phyloP scores from a whole-genome alignment of 2,329 filamentous ascomycete genomes.

The Venturia asperata region DNA sequence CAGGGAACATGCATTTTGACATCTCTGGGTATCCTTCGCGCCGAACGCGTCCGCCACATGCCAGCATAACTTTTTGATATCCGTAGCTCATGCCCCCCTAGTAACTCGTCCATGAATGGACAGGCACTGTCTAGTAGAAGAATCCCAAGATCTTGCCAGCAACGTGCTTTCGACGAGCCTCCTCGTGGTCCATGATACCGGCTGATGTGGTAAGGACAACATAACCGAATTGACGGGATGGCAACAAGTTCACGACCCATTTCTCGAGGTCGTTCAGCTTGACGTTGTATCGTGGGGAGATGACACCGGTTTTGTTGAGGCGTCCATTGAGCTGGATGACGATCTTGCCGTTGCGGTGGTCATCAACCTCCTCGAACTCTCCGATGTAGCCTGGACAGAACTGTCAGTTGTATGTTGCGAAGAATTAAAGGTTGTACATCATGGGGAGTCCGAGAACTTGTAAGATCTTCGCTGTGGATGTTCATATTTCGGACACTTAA shows the following conservation, averaged over 20 bases:
- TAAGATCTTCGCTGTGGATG: conserved; percentile 73
- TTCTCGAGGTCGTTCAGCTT: conserved; percentile 97
- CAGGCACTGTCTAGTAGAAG: conserved; percentile 69
- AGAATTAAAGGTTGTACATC: conserved; percentile 90
- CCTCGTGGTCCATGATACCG: conserved; percentile 99
- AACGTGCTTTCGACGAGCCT: conserved; percentile 98
- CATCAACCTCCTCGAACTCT: conserved; percentile 98
- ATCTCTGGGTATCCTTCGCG: conserved; percentile 12
- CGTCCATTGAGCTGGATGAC: conserved; percentile 99
- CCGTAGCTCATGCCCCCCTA: background rate
- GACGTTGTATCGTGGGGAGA: conserved; percentile 99
- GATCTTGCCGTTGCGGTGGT: conserved; percentile 99
- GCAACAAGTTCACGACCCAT: conserved; percentile 98
- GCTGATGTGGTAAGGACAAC: conserved; percentile 98
- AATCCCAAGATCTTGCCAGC: conserved; percentile 99
- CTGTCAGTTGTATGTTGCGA: conserved; percentile 70
- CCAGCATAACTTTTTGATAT: background rate
- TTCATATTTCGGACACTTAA: conserved; percentile 99
- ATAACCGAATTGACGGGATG: conserved; percentile 99
- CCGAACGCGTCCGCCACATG: conserved; percentile 2
- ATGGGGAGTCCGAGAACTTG: conserved; percentile 79
- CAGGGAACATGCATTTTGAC: conserved; percentile 6
- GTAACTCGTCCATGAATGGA: background rate
- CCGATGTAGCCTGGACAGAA: conserved; percentile 78
- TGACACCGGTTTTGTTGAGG: conserved; percentile 99